A percentile compares a stretch with the other conserved stretches of the same genome.
Evolutionary conservation across 2,329 filamentous ascomycete genomes (phyloP).

Genomic region (Alternaria burnsii): DNA sequence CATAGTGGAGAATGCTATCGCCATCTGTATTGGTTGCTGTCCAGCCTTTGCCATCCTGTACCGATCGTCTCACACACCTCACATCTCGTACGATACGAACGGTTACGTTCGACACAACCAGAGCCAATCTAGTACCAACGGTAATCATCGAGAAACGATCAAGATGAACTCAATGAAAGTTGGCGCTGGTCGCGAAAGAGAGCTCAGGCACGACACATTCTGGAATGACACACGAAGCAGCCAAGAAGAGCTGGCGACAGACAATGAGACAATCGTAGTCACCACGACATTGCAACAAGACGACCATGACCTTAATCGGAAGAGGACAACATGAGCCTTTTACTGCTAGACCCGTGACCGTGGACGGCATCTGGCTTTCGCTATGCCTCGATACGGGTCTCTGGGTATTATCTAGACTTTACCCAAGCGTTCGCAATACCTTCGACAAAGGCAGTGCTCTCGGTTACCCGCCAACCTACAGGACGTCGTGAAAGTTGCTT

Average conservation of each 20-base stretch:
- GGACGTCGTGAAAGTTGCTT: no score
- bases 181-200: not conserved
- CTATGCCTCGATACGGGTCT: no score
- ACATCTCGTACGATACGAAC: slow-evolving; percentile 19
- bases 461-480: no score
- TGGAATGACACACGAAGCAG: slow-evolving; percentile 22
- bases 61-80: slow-evolving; percentile 17
- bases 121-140: slow-evolving; percentile 3
- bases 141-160: not conserved
- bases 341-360: no score
- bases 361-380: no score
- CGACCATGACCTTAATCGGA: not conserved
- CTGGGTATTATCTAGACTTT: no score
- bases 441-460: no score
- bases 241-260: slow-evolving; percentile 24
- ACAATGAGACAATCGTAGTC: not conserved
- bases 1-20: slow-evolving; percentile 45
- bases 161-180: not conserved
- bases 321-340: no score
- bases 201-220: not conserved
- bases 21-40: slow-evolving; percentile 36
- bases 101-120: slow-evolving; percentile 22
- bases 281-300: not conserved
- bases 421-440: no score
- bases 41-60: slow-evolving; percentile 31